Percentiles rank a stretch among this genome's conserved stretches.
phyloP scores from a whole-genome alignment of 179 eudicot species.

The Silene vulgaris region DNA sequence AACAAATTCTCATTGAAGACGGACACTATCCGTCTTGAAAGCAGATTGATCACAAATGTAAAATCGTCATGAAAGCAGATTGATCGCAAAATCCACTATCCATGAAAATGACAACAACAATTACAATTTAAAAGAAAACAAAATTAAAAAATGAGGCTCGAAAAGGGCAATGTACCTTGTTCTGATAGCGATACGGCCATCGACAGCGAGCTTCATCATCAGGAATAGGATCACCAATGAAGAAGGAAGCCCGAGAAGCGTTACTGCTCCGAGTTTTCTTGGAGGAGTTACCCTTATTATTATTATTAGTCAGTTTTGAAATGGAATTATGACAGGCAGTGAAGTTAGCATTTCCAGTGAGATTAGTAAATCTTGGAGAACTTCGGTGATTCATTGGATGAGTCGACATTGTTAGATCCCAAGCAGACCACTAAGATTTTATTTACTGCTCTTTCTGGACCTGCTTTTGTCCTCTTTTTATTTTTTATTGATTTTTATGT shows the following conservation, averaged over 20 bases:
- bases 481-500: no score
- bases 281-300: conserved; percentile 1
- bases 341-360: conserved; percentile 3
- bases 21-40: no score
- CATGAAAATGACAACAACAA: not conserved
- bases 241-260: conserved; percentile 23
- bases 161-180: conserved; percentile 32
- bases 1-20: no score
- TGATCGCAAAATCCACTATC: not conserved
- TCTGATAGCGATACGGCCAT: conserved; percentile 47
- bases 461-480: no score
- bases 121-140: not conserved
- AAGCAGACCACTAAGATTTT: not conserved
- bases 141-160: not conserved
- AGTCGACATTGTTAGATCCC: conserved; percentile 17
- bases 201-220: conserved; percentile 44
- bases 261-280: not conserved
- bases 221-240: conserved; percentile 46
- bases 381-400: conserved; percentile 9
- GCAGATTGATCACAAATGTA: no score
- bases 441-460: no score
- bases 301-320: not conserved
- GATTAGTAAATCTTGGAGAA: conserved; percentile 28
- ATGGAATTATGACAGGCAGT: not conserved
- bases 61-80: no score